Evolutionary conservation across 2,329 filamentous ascomycete genomes (phyloP).

Genomic region (Thelonectria rubi): DNA sequence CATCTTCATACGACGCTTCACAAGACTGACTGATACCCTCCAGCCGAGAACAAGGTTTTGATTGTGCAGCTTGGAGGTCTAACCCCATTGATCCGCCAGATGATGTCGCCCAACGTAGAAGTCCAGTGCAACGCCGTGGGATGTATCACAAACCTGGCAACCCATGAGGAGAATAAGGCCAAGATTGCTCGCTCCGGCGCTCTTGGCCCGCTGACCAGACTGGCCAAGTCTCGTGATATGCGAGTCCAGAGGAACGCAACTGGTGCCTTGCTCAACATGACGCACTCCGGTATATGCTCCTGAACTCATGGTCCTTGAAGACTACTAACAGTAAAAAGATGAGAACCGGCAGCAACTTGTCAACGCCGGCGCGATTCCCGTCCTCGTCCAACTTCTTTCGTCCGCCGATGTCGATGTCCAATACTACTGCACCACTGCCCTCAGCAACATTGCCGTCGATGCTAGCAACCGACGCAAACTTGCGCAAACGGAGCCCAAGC

Average conservation of each 20-base stretch:
- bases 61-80: constrained; percentile 94
- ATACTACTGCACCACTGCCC: constrained; percentile 98
- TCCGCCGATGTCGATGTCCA: constrained; percentile 97
- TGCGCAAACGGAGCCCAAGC: constrained; percentile 86
- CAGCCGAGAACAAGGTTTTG: constrained; percentile 96
- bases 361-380: constrained; percentile 96
- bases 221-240: constrained; percentile 99
- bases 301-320: no score
- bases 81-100: constrained; percentile 92
- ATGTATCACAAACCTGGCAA: constrained; percentile 97
- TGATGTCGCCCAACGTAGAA: constrained; percentile 97
- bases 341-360: constrained; percentile 98
- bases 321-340: constrained; percentile 63
- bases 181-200: constrained; percentile 97
- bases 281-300: constrained; percentile 81
- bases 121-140: constrained; percentile 99
- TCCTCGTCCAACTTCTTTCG: constrained; percentile 92
- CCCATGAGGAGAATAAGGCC: constrained; percentile 98
- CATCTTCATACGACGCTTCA: constrained; percentile 1
- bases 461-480: constrained; percentile 89
- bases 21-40: constrained; percentile 52
- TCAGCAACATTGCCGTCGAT: constrained; percentile 98
- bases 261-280: constrained; percentile 97
- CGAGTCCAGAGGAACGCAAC: constrained; percentile 97
- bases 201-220: constrained; percentile 84